Conservation (phyloP, 2,329 filamentous ascomycete genomes). For the Cladosporium austrohemisphaericum region DNA sequence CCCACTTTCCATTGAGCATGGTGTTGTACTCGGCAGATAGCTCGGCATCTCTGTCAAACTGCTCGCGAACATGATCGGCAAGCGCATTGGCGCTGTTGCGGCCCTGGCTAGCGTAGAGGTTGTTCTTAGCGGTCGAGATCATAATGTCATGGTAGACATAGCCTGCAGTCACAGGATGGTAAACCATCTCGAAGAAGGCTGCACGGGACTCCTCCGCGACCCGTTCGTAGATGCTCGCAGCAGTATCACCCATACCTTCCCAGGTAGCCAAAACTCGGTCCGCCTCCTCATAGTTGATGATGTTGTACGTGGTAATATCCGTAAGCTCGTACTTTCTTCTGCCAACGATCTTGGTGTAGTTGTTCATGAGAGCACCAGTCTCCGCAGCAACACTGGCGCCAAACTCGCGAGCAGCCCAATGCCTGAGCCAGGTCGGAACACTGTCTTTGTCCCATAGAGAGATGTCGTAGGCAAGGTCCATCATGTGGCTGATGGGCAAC, state of each 20-base stretch:
- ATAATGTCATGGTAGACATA: slow-evolving; percentile 55
- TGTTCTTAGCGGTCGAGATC: slow-evolving; percentile 51
- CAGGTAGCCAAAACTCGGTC: slow-evolving; percentile 56
- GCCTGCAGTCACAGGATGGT: slow-evolving; percentile 58
- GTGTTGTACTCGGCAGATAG: slow-evolving; percentile 56
- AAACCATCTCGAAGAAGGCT: slow-evolving; percentile 61
- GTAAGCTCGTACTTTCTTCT: slow-evolving; percentile 62
- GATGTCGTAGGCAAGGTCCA: slow-evolving; percentile 65
- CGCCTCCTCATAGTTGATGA: slow-evolving; percentile 63
- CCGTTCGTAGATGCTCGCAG: slow-evolving; percentile 54
- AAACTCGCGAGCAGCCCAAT: slow-evolving; percentile 59
- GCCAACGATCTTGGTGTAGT: slow-evolving; percentile 55
- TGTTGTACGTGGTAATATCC: slow-evolving; percentile 55
- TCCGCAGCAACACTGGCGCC: slow-evolving; percentile 45
- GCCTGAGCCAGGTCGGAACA: slow-evolving; percentile 53
- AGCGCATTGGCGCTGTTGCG: slow-evolving; percentile 55
- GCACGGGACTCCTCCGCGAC: slow-evolving; percentile 50
- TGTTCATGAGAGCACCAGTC: slow-evolving; percentile 52
- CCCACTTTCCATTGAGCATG: slow-evolving; percentile 59
- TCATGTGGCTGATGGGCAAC: slow-evolving; percentile 63
- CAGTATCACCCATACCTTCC: slow-evolving; percentile 50
- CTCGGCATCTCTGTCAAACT: slow-evolving; percentile 56
- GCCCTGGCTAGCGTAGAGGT: slow-evolving; percentile 54
- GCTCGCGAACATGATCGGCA: slow-evolving; percentile 50
- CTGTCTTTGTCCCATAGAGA: slow-evolving; percentile 54